phyloP scores from a whole-genome alignment of 2,329 filamentous ascomycete species.

The Gaeumannomyces sp. region DNA sequence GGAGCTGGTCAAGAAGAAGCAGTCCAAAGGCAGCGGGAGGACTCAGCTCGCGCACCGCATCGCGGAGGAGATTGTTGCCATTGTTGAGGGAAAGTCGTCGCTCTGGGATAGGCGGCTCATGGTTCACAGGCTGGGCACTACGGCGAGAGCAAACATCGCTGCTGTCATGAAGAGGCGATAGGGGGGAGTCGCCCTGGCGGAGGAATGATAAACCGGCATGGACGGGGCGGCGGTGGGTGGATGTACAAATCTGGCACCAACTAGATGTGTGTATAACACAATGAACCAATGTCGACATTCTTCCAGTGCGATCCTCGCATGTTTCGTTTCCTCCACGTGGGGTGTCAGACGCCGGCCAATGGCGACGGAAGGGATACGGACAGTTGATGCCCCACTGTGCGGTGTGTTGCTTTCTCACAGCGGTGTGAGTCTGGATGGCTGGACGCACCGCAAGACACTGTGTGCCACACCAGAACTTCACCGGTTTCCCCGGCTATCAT shows the following conservation, averaged over 20 bases:
- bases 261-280: background rate
- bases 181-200: no score
- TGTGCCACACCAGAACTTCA: background rate
- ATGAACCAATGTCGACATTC: background rate
- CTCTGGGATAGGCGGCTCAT: conserved; percentile 77
- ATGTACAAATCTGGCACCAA: background rate
- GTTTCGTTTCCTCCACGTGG: background rate
- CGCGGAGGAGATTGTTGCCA: conserved; percentile 78
- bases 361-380: background rate
- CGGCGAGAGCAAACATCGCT: conserved; percentile 65
- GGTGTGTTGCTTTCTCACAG: background rate
- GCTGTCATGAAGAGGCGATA: background rate
- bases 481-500: background rate
- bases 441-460: background rate
- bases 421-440: background rate
- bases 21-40: conserved; percentile 63
- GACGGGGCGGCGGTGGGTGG: no score
- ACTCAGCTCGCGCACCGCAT: conserved; percentile 70
- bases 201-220: background rate
- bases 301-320: background rate
- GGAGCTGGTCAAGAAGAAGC: conserved; percentile 72
- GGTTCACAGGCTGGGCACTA: conserved; percentile 76
- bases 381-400: background rate
- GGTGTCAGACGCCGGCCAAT: background rate
- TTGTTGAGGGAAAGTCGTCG: conserved; percentile 76